Evolutionary conservation across 169 alveolate species (phyloP).

Genomic region (Plasmodium gonderi): DNA sequence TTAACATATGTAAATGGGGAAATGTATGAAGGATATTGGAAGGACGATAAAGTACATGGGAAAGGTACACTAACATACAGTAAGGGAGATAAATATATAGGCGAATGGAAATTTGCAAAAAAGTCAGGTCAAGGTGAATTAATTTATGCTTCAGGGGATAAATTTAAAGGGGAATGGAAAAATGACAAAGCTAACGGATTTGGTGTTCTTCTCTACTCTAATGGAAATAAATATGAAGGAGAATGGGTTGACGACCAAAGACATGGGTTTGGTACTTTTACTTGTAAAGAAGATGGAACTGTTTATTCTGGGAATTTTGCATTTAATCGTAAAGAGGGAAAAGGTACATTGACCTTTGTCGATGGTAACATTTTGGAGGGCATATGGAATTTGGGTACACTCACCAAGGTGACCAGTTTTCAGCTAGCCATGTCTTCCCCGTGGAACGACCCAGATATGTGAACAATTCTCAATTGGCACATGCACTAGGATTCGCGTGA

Average conservation of each 20-base stretch:
- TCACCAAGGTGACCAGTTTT: constrained; percentile 79
- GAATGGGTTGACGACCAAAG: constrained; percentile 94
- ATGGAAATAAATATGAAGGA: constrained; percentile 95
- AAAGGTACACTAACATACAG: constrained; percentile 92
- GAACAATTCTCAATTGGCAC: too few species aligned
- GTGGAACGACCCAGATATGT: constrained; percentile 85
- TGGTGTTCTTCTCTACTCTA: constrained; percentile 92
- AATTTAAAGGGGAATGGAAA: constrained; percentile 91
- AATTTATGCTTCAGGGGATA: constrained; percentile 93
- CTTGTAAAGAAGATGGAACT: constrained; percentile 91
- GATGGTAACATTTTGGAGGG: constrained; percentile 87
- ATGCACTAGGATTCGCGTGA: too few species aligned
- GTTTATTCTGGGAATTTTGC: constrained; percentile 92
- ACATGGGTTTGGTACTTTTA: constrained; percentile 91
- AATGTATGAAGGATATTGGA: constrained; percentile 95
- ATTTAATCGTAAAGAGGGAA: constrained; percentile 91
- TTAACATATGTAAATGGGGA: constrained; percentile 92
- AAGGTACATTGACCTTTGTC: constrained; percentile 87
- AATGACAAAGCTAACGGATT: constrained; percentile 97
- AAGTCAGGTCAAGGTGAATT: constrained; percentile 96
- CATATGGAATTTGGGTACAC: constrained; percentile 83
- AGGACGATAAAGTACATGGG: constrained; percentile 94
- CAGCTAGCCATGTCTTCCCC: constrained; percentile 79
- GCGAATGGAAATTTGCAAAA: constrained; percentile 95
- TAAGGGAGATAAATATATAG: constrained; percentile 93